Percentiles rank a stretch among this genome's conserved stretches.
Evolutionary conservation across 1,284 basidiomycete species (phyloP).

Genomic region (Microbotryum violaceum): DNA sequence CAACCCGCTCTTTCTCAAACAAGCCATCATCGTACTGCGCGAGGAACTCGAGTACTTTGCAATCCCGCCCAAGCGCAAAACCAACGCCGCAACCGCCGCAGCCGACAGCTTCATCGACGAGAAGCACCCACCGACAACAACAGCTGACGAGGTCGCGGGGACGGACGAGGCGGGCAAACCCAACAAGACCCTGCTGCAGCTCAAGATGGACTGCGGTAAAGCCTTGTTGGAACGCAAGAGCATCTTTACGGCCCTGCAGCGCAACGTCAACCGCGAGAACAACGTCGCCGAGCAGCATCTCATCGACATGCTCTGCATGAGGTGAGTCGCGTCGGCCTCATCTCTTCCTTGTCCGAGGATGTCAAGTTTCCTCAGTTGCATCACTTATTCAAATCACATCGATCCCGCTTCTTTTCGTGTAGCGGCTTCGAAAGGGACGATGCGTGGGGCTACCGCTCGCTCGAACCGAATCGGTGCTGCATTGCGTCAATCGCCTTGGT

Average conservation of each 20-base stretch:
- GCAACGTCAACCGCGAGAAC: constrained; percentile 99
- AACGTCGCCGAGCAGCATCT: constrained; percentile 98
- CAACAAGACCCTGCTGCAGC: constrained; percentile 62
- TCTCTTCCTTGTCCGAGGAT: neutral
- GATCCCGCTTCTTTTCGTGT: constrained; percentile 2
- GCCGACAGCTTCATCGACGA: constrained; percentile 1
- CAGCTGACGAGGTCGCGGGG: constrained; percentile 40
- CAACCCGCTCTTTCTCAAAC: constrained; percentile 88
- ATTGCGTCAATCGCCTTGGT: constrained; percentile 98
- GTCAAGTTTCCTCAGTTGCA: neutral
- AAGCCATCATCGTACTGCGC: constrained; percentile 94
- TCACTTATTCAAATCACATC: neutral
- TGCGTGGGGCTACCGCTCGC: constrained; percentile 91
- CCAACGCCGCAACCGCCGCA: neutral
- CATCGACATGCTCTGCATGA: constrained; percentile 99
- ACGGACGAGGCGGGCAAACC: constrained; percentile 72
- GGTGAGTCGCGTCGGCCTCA: constrained; percentile 50
- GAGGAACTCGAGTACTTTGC: constrained; percentile 98
- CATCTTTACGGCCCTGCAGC: constrained; percentile 95
- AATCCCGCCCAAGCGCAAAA: constrained; percentile 63
- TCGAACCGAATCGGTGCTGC: constrained; percentile 91
- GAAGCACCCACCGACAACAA: constrained; percentile 19
- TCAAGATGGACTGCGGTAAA: constrained; percentile 76
- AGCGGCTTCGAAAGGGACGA: constrained; percentile 95
- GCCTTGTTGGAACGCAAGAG: constrained; percentile 79